Conservation (phyloP, 768 basidiomycete genomes). For the Serendipita sp. region DNA sequence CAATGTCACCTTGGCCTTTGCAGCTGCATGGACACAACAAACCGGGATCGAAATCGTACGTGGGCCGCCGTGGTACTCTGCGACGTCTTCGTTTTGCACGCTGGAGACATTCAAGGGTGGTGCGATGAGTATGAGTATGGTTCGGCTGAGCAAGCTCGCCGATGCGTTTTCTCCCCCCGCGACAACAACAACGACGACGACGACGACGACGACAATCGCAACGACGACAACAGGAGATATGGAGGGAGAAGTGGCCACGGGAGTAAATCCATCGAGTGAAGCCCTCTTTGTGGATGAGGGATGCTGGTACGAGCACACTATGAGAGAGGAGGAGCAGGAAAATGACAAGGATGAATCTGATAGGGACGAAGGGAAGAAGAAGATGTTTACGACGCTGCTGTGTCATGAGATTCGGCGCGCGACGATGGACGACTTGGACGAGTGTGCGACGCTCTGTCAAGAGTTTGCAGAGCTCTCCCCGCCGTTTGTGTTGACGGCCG, state of each 20-base stretch:
- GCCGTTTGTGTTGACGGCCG: neutral
- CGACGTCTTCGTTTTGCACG: constrained; percentile 1
- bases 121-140: too few species aligned
- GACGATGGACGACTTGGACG: neutral
- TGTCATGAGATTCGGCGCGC: neutral
- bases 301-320: too few species aligned
- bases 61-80: neutral
- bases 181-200: too few species aligned
- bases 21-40: neutral
- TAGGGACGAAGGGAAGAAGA: too few species aligned
- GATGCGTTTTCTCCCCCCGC: too few species aligned
- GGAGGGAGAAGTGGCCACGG: too few species aligned
- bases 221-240: too few species aligned
- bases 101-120: neutral
- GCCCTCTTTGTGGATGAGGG: too few species aligned
- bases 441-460: neutral
- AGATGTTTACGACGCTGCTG: too few species aligned
- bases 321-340: neutral
- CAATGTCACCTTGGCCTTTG: neutral
- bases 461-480: neutral
- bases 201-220: too few species aligned
- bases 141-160: neutral
- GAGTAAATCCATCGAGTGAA: too few species aligned
- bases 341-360: neutral
- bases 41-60: neutral